Conservation (phyloP, 2,329 filamentous ascomycete genomes). For the Coniosporium tulheliwenetii region DNA sequence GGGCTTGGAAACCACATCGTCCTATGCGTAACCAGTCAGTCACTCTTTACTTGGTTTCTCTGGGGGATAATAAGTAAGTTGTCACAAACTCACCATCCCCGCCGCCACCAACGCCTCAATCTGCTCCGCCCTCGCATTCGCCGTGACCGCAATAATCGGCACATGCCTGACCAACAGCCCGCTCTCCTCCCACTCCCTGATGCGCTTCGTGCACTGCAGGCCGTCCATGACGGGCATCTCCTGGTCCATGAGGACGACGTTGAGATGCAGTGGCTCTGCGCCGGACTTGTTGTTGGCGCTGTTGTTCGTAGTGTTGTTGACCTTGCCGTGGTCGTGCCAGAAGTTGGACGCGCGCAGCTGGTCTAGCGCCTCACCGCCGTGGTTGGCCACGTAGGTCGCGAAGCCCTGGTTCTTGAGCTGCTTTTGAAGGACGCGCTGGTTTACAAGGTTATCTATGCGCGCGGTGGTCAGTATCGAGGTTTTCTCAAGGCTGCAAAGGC, state of each 20-base stretch:
- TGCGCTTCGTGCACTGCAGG: constrained; percentile 53
- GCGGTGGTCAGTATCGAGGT: no score
- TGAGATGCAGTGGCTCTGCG: constrained; percentile 6
- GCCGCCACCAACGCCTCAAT: constrained; percentile 54
- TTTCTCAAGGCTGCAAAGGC: no score
- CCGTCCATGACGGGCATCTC: constrained; percentile 81
- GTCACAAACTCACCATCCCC: constrained; percentile 46
- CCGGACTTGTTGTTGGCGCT: background rate
- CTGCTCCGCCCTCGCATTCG: constrained; percentile 62
- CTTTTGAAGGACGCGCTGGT: constrained; percentile 32
- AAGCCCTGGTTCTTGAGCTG: constrained; percentile 33
- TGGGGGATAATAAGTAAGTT: background rate
- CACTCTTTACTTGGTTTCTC: constrained; percentile 7
- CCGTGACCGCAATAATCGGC: constrained; percentile 73
- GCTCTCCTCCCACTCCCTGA: constrained; percentile 50
- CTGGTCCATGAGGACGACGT: constrained; percentile 60
- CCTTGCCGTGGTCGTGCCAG: constrained; percentile 14
- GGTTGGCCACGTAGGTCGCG: constrained; percentile 30
- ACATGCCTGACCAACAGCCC: constrained; percentile 49
- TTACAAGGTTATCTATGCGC: constrained; percentile 24
- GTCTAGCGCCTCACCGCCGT: constrained; percentile 33
- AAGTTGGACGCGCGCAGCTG: constrained; percentile 25
- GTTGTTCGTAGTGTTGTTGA: background rate
- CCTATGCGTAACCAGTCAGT: constrained; percentile 27
- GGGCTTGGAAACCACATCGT: constrained; percentile 34